These are phyloP conservation scores for Cucumis hystrix DNA, from an alignment of 306 rosid species.

Conservation along the genomic window DNA sequence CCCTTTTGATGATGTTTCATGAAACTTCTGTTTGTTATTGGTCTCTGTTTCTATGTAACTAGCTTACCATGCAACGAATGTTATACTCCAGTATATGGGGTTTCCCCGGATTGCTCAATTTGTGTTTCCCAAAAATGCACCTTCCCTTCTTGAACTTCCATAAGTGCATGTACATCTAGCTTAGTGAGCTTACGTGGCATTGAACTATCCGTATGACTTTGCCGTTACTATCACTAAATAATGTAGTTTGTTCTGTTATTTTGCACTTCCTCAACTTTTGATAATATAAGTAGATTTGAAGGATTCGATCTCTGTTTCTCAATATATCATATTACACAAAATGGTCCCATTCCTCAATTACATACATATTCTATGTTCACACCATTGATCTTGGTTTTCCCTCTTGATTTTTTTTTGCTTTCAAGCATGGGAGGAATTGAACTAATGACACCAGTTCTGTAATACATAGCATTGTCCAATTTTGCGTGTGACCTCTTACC, in stretches of 20 bases:
- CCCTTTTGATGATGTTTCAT: not conserved
- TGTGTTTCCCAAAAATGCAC: not conserved
- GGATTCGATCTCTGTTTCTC: not conserved
- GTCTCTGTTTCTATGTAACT: not conserved
- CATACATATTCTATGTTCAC: not conserved
- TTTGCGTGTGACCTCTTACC: not conserved
- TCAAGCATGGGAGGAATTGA: not conserved
- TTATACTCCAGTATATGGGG: not conserved
- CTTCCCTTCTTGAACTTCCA: not conserved
- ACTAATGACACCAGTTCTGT: not conserved
- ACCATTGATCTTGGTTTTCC: not conserved
- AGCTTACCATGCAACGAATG: not conserved
- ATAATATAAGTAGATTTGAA: not conserved
- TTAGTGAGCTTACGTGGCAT: not conserved
- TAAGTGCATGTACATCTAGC: not conserved
- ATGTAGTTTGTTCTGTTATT: not conserved
- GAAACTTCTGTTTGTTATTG: not conserved
- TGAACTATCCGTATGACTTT: not conserved
- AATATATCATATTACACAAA: not conserved
- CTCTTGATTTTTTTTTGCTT: not conserved
- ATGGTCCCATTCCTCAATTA: not conserved
- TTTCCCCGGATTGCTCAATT: not conserved
- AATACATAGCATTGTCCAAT: not conserved
- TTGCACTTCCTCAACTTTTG: not conserved
- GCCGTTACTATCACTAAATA: not conserved